Evolutionary conservation across 148 eudicot genomes (phyloP).

Genomic region (Linanthus parryae): DNA sequence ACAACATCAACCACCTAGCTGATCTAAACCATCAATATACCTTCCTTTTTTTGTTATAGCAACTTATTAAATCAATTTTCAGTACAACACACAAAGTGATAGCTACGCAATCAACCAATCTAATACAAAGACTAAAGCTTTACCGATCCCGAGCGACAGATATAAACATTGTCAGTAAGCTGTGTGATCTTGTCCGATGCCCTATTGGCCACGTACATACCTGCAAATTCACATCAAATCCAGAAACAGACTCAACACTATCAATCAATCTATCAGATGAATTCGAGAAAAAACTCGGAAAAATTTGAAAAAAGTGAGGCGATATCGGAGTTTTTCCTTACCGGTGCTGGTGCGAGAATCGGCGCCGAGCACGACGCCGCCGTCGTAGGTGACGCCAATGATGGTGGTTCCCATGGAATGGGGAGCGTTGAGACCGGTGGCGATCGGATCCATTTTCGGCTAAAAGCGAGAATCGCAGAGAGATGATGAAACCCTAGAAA

Average conservation of each 20-base stretch:
- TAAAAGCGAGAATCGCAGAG: too few relatives aligned
- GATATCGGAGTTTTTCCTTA: too few relatives aligned
- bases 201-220: constrained; percentile 93
- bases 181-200: constrained; percentile 98
- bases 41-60: too few relatives aligned
- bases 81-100: too few relatives aligned
- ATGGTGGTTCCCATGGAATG: constrained; percentile 97
- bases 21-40: too few relatives aligned
- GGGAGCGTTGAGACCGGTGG: constrained; percentile 44
- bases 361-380: constrained; percentile 95
- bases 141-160: constrained; percentile 99
- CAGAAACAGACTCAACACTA: background rate
- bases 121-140: too few relatives aligned
- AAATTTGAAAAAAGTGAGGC: too few relatives aligned
- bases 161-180: constrained; percentile 88
- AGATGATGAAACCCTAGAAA: too few relatives aligned
- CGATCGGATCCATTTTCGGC: constrained; percentile 9
- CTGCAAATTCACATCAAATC: constrained; percentile 28
- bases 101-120: too few relatives aligned
- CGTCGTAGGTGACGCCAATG: constrained; percentile 89
- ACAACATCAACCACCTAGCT: too few relatives aligned
- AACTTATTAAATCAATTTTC: too few relatives aligned
- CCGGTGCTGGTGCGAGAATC: constrained; percentile 99
- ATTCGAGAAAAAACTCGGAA: background rate
- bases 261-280: background rate